Conservation (phyloP, 192 early-diverging fungal genomes). For the Coemansia pectinata region DNA sequence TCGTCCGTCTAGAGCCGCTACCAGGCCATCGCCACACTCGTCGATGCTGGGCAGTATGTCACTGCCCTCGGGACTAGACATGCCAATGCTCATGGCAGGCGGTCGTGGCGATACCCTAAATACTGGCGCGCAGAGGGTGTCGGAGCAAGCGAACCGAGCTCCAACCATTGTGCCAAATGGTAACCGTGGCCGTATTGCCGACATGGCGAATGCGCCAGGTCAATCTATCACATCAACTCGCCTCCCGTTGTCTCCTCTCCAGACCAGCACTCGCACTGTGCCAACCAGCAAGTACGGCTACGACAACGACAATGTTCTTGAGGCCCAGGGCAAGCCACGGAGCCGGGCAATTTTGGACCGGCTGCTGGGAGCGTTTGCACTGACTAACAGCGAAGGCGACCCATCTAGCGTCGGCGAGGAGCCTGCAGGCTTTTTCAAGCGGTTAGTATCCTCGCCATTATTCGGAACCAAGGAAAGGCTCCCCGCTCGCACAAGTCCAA, state of each 20-base stretch:
- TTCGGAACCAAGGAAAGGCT: slow-evolving; percentile 11
- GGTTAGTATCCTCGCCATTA: slow-evolving; percentile 24
- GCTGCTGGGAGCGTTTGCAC: slow-evolving; percentile 23
- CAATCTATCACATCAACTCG: neutral
- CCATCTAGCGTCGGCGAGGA: neutral
- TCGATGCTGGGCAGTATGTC: slow-evolving; percentile 21
- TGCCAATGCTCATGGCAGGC: neutral
- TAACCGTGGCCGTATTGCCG: slow-evolving; percentile 23
- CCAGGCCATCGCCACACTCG: slow-evolving; percentile 13
- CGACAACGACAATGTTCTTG: slow-evolving; percentile 4
- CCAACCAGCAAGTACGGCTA: neutral
- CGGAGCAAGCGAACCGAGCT: neutral
- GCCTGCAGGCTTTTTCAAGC: slow-evolving; percentile 22
- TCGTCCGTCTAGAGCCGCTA: slow-evolving; percentile 12
- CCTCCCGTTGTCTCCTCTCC: slow-evolving; percentile 3
- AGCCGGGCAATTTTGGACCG: slow-evolving; percentile 27
- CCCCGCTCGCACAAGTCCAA: neutral
- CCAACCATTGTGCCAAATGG: slow-evolving; percentile 1
- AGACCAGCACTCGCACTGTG: slow-evolving; percentile 21
- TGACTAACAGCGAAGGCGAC: neutral
- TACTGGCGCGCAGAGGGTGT: neutral
- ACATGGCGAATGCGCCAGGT: slow-evolving; percentile 1
- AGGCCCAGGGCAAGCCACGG: slow-evolving; percentile 7
- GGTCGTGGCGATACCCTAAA: neutral
- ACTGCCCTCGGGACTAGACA: slow-evolving; percentile 8